Percentiles rank a stretch among this genome's conserved stretches.
Evolutionary conservation across 495 filamentous ascomycete genomes (phyloP).

Genomic region (Penicilliopsis zonata): DNA sequence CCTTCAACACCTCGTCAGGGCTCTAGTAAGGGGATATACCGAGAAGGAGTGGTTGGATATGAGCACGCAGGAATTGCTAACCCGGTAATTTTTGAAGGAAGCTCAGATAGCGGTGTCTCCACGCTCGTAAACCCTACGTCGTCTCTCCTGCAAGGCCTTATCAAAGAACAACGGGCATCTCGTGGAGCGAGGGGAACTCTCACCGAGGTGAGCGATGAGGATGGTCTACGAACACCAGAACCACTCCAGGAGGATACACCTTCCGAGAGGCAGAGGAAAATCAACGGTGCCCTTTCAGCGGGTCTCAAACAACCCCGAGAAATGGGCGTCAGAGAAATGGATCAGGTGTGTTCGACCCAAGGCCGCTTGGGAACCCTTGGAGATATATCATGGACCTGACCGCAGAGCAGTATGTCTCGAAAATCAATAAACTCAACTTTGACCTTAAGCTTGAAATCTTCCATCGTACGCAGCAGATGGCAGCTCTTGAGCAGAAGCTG

Average conservation of each 20-base stretch:
- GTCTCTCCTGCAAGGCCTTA: slow-evolving; percentile 30
- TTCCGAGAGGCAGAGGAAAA: slow-evolving; percentile 24
- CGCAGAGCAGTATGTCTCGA: slow-evolving; percentile 36
- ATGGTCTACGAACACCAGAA: slow-evolving; percentile 18
- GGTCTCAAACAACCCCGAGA: slow-evolving; percentile 26
- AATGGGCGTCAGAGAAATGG: slow-evolving; percentile 40
- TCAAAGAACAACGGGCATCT: slow-evolving; percentile 36
- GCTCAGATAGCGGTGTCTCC: slow-evolving; percentile 15
- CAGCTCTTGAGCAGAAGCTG: slow-evolving; percentile 54
- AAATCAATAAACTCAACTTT: slow-evolving; percentile 78
- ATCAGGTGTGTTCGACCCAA: slow-evolving; percentile 22
- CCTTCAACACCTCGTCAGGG: slow-evolving; percentile 13
- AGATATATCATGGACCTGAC: not conserved
- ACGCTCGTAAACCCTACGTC: slow-evolving; percentile 34
- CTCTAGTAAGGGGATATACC: slow-evolving; percentile 1
- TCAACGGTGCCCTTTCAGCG: slow-evolving; percentile 12
- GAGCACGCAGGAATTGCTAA: not conserved
- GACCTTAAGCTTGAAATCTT: slow-evolving; percentile 78
- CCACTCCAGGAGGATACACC: slow-evolving; percentile 20
- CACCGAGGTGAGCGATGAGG: slow-evolving; percentile 14
- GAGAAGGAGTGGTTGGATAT: not conserved
- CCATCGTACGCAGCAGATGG: slow-evolving; percentile 54
- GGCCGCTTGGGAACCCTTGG: not conserved
- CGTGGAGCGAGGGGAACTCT: slow-evolving; percentile 18
- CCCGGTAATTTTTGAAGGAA: slow-evolving; percentile 8